These are phyloP conservation scores for Carex cristatella DNA, from an alignment of 176 grass and related monocot genomes.

Conservation along the genomic window DNA sequence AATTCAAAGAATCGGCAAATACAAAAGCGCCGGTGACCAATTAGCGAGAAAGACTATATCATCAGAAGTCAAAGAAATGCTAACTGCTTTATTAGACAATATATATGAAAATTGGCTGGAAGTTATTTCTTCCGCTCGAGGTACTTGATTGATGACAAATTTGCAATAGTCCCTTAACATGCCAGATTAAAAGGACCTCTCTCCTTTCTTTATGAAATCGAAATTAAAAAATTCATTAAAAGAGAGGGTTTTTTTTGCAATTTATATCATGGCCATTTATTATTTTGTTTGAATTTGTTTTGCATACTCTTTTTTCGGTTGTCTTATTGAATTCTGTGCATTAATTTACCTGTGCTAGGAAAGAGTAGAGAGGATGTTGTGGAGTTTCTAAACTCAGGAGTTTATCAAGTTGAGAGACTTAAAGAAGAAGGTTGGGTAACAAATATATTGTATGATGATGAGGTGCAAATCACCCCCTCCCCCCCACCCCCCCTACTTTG, in stretches of 20 bases:
- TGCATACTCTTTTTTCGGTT: slow-evolving; percentile 18
- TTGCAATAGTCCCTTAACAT: neutral
- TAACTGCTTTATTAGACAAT: slow-evolving; percentile 68
- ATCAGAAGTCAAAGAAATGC: slow-evolving; percentile 88
- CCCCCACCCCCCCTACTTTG: neutral
- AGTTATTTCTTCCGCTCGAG: slow-evolving; percentile 69
- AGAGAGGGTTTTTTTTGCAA: neutral
- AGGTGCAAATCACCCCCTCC: slow-evolving; percentile 36
- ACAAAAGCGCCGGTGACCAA: slow-evolving; percentile 88
- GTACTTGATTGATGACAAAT: slow-evolving; percentile 23
- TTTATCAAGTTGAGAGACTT: slow-evolving; percentile 90
- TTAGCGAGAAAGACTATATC: slow-evolving; percentile 68
- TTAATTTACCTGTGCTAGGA: slow-evolving; percentile 45
- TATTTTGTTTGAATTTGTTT: slow-evolving; percentile 23
- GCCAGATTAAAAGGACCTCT: neutral
- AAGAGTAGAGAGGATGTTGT: slow-evolving; percentile 84
- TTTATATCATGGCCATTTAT: neutral
- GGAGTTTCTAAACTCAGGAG: slow-evolving; percentile 88
- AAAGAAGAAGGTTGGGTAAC: slow-evolving; percentile 98
- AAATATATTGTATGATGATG: slow-evolving; percentile 88
- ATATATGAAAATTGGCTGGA: slow-evolving; percentile 95
- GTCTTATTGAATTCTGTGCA: slow-evolving; percentile 2
- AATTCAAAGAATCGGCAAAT: slow-evolving; percentile 82
- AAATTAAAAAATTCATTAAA: neutral
- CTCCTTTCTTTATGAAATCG: neutral